Evolutionary conservation across 768 basidiomycete species (phyloP), one percentile per base, ranked within the genome.

Genomic region (Mycena albidolilacea): DNA sequence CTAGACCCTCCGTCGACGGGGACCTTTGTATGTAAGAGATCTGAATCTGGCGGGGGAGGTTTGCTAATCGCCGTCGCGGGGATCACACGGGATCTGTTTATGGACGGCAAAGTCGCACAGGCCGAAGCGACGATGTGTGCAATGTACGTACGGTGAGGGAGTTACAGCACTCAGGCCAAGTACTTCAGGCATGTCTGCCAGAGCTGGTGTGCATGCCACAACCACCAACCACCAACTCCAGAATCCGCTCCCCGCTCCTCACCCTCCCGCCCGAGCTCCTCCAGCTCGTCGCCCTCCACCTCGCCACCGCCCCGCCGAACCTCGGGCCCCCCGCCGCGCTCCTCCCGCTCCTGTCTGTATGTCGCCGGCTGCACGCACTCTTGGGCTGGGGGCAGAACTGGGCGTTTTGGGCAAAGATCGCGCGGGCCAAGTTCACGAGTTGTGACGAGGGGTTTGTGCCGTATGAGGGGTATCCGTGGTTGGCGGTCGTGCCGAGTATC

Each of bases 291-390:
- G 74, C 74, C 8, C 64, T 75, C 38, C 67, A 69, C 63, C 67
- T 75, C 64, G 70, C 74, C 38, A 75, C 74, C 30, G 35, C n/a
- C 50, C 70, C 70, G 5, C 74, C 70, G 48, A 71, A 71, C 50
- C 74, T 75, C 57, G 74, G 74, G 46, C 67, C 74, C 1, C 74
- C 74, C 14, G 63, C 74, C 3, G 67, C 73, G 1, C 61, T 75
- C 17, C 55, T 75, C 37, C 74, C 74, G 2, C 70, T 75, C 37
- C 64, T 71, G 15, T 9, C 10, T 11, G 57, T 64, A 0, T 75
- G 70, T n/a, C 57, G 50, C 11, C 8, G 3, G 7, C 9, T 75
- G n/a, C 7, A 71, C 46, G 7, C 21, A 0, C 23, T 39, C 0
- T 52, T 75, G 14, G 50, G 60, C 9, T 46, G 23, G 12, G 10